Evolutionary conservation across 2,329 filamentous ascomycete species (phyloP).

Genomic region (Epicoccum sorghinum): DNA sequence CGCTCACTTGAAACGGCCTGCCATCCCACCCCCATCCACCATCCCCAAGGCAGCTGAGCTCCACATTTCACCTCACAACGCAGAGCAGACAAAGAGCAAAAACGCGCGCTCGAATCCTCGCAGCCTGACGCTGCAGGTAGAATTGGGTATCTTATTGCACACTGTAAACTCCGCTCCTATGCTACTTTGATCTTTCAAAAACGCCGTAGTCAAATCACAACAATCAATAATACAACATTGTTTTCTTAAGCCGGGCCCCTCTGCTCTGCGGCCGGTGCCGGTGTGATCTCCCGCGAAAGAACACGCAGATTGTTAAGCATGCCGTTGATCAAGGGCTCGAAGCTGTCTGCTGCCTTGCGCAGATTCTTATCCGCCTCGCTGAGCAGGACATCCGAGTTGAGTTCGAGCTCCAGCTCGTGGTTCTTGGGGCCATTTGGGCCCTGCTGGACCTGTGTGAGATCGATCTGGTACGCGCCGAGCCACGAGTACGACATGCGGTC

Average conservation of each 20-base stretch:
- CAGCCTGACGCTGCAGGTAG: slow-evolving; percentile 9
- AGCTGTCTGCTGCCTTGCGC: slow-evolving; percentile 53
- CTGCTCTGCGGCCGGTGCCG: background rate
- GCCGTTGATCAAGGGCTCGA: slow-evolving; percentile 71
- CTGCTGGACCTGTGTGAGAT: slow-evolving; percentile 84
- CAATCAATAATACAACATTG: slow-evolving; percentile 16
- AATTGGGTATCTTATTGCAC: slow-evolving; percentile 42
- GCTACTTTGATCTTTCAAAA: slow-evolving; percentile 14
- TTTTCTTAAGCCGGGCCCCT: too few relatives aligned
- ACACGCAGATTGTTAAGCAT: slow-evolving; percentile 70
- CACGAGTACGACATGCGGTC: slow-evolving; percentile 92
- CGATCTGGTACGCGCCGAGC: slow-evolving; percentile 79
- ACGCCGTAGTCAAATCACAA: slow-evolving; percentile 11
- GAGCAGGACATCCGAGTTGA: slow-evolving; percentile 67
- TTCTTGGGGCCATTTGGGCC: slow-evolving; percentile 61
- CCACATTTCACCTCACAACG: slow-evolving; percentile 13
- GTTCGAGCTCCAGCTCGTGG: slow-evolving; percentile 82
- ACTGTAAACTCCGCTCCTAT: slow-evolving; percentile 31
- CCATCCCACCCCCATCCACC: too few relatives aligned
- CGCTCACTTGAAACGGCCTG: too few relatives aligned
- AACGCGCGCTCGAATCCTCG: background rate
- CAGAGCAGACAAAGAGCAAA: background rate
- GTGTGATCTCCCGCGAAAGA: slow-evolving; percentile 44
- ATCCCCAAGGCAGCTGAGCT: slow-evolving; percentile 11
- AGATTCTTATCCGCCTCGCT: slow-evolving; percentile 68